A percentile compares a stretch with the other conserved stretches of the same genome.
Evolutionary conservation across 1,284 basidiomycete species (phyloP).

Genomic region (Volvariella surrecta): DNA sequence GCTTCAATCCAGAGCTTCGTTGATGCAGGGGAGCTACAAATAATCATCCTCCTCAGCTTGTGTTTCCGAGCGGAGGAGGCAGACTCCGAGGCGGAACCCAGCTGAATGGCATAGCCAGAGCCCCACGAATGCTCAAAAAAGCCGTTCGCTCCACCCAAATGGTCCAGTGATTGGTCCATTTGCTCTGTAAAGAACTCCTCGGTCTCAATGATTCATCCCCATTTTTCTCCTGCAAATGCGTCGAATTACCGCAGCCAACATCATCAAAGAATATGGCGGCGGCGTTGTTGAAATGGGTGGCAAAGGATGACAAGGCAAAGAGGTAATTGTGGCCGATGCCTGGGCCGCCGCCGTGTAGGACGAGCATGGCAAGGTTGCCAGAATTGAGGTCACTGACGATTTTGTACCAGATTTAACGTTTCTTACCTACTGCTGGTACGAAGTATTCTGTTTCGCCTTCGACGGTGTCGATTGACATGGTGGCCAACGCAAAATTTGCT

Average conservation of each 20-base stretch:
- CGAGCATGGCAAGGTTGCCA: constrained; percentile 26
- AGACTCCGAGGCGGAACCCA: too few species aligned
- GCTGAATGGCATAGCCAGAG: constrained; percentile 23
- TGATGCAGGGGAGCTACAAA: constrained; percentile 30
- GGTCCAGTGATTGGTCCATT: constrained; percentile 32
- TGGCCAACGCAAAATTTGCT: too few species aligned
- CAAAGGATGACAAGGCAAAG: not conserved
- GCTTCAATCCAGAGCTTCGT: constrained; percentile 30
- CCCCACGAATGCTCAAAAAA: constrained; percentile 43
- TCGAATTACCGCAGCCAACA: constrained; percentile 37
- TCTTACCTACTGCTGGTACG: constrained; percentile 10
- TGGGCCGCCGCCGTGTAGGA: constrained; percentile 41
- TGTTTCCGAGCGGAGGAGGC: constrained; percentile 24
- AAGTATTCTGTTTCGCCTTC: not conserved
- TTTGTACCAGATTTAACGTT: constrained; percentile 35
- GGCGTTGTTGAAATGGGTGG: constrained; percentile 18
- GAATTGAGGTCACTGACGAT: constrained; percentile 27
- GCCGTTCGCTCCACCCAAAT: constrained; percentile 27
- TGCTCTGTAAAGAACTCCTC: constrained; percentile 35
- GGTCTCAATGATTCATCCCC: constrained; percentile 33
- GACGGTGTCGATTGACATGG: not conserved
- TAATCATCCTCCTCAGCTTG: constrained; percentile 32
- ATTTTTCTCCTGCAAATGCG: constrained; percentile 33
- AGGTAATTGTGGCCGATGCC: constrained; percentile 17
- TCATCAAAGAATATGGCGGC: constrained; percentile 42